phyloP scores from a whole-genome alignment of 345 rosid genomes.

The Mangifera indica region DNA sequence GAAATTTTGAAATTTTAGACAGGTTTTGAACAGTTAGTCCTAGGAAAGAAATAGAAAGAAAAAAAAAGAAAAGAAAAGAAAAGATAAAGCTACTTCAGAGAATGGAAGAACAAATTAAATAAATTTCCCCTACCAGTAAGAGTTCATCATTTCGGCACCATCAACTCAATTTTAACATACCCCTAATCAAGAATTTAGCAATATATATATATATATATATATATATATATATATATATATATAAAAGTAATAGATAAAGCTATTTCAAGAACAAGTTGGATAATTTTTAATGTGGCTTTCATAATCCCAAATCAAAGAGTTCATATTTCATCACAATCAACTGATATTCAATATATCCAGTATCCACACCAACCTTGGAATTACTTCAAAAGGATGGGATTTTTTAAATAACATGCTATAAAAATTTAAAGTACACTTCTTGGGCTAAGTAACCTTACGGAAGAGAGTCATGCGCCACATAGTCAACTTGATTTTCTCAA shows the following conservation, averaged over 20 bases:
- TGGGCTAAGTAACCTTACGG: slow-evolving; percentile 43
- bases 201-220: background rate
- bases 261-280: background rate
- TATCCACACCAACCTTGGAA: background rate
- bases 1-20: background rate
- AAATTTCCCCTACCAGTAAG: background rate
- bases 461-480: slow-evolving; percentile 68
- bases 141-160: too few relatives aligned
- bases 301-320: background rate
- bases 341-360: background rate
- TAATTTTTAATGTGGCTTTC: background rate
- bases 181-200: too few relatives aligned
- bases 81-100: background rate
- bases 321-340: background rate
- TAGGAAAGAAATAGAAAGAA: background rate
- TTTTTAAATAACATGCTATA: background rate
- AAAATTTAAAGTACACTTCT: slow-evolving; percentile 3
- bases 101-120: background rate
- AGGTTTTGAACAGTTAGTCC: background rate
- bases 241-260: background rate
- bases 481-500: slow-evolving; percentile 59
- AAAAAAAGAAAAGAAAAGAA: background rate
- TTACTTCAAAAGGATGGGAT: background rate
- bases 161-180: too few relatives aligned
- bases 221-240: background rate